Conservation (phyloP, 139 green algal genomes). For the Tetradesmus lagerheimii region DNA sequence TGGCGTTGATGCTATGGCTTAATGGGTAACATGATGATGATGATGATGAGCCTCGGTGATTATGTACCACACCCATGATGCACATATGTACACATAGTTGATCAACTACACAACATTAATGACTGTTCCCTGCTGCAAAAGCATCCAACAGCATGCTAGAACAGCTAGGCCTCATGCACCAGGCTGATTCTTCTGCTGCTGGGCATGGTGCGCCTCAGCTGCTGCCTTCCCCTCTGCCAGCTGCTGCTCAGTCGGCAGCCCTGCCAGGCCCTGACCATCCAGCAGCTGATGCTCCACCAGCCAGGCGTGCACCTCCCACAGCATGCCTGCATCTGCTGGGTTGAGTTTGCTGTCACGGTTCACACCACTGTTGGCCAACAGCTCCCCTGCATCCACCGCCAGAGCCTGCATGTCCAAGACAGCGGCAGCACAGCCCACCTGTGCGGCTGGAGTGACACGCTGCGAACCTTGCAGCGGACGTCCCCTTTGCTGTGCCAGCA, state of each 20-base stretch:
- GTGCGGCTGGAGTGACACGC: background rate
- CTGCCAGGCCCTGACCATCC: background rate
- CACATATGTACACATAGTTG: no score
- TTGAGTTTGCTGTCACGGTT: background rate
- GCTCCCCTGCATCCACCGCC: background rate
- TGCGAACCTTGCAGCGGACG: background rate
- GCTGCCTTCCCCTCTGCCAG: background rate
- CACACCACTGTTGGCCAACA: background rate
- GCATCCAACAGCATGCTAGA: no score
- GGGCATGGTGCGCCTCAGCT: background rate
- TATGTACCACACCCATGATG: no score
- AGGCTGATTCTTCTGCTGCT: no score
- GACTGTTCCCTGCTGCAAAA: no score
- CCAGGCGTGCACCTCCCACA: background rate
- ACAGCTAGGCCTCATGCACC: no score
- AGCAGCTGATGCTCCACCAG: constrained; percentile 4
- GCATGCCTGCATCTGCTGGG: background rate
- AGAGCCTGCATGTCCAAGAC: background rate
- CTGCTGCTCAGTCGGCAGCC: background rate
- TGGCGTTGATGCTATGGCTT: no score
- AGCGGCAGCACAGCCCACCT: background rate
- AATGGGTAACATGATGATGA: no score
- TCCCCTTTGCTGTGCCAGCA: background rate
- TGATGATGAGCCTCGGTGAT: no score
- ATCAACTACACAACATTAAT: no score